phyloP scores from a whole-genome alignment of 1,284 basidiomycete species.

The Rhodotorula sp. region DNA sequence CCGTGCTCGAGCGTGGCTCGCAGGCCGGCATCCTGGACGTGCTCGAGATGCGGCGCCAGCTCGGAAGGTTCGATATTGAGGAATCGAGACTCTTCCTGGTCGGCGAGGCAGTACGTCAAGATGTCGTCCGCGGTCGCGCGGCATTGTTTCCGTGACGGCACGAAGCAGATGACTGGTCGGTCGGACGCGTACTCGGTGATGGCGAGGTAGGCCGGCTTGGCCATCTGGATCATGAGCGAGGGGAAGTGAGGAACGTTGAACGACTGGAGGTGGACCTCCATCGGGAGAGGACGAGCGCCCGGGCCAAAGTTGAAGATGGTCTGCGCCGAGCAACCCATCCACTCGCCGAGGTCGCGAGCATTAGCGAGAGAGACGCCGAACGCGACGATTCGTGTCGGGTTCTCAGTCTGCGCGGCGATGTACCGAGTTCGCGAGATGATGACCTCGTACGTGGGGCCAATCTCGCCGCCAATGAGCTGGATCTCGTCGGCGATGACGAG shows the following conservation, averaged over 20 bases:
- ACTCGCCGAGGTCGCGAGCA: constrained; percentile 91
- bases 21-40: constrained; percentile 73
- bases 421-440: constrained; percentile 92
- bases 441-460: constrained; percentile 94
- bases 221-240: constrained; percentile 98
- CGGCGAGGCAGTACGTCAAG: constrained; percentile 81
- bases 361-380: constrained; percentile 95
- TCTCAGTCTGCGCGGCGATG: constrained; percentile 89
- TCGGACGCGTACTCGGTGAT: constrained; percentile 83
- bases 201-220: constrained; percentile 93
- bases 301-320: constrained; percentile 98
- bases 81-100: constrained; percentile 81
- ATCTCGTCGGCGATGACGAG: constrained; percentile 93
- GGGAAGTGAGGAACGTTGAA: constrained; percentile 97
- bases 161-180: constrained; percentile 88
- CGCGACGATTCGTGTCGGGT: constrained; percentile 86
- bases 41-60: constrained; percentile 82
- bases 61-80: constrained; percentile 83
- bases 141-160: constrained; percentile 90
- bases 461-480: constrained; percentile 81
- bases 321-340: constrained; percentile 91
- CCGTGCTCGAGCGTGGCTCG: constrained; percentile 83
- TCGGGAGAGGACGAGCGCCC: constrained; percentile 86
- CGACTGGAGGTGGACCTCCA: constrained; percentile 95
- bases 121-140: constrained; percentile 89